Percentiles rank a stretch among this genome's conserved stretches.
phyloP scores from a whole-genome alignment of 176 grass and related monocot species.

The Carex myosuroides region DNA sequence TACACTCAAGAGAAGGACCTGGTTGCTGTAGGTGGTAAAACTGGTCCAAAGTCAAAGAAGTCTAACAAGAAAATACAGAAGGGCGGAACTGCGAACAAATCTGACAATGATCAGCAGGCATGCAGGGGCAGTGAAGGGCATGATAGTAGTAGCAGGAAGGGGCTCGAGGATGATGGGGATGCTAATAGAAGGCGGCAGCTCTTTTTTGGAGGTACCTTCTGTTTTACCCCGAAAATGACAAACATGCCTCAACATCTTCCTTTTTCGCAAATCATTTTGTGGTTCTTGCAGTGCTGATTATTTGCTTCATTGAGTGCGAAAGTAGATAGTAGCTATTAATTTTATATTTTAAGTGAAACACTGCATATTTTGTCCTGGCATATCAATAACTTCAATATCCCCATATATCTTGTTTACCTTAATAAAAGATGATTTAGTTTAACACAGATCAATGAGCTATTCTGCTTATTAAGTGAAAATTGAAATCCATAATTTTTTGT shows the following conservation, averaged over 20 bases:
- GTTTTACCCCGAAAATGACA: no score
- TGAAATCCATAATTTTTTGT: background rate
- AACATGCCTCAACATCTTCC: no score
- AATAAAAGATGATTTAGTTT: background rate
- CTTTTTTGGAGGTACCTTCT: conserved; percentile 50
- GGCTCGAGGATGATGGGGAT: conserved; percentile 40
- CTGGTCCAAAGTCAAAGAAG: conserved; percentile 41
- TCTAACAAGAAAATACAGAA: background rate
- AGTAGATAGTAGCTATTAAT: background rate
- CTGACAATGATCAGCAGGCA: conserved; percentile 81
- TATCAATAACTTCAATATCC: background rate
- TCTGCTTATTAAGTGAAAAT: background rate
- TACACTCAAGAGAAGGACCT: conserved; percentile 27
- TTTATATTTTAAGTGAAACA: background rate
- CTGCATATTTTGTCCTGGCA: background rate
- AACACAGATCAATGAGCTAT: background rate
- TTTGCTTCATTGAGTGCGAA: background rate
- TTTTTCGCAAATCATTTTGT: background rate
- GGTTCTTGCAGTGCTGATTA: background rate
- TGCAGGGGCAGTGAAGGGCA: conserved; percentile 78
- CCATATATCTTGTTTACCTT: background rate
- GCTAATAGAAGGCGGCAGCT: conserved; percentile 62
- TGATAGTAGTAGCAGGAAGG: conserved; percentile 33
- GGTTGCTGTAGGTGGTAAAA: conserved; percentile 32
- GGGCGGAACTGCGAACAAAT: conserved; percentile 17